phyloP scores from a whole-genome alignment of 179 eudicot genomes.

The Amaranthus tricolor region DNA sequence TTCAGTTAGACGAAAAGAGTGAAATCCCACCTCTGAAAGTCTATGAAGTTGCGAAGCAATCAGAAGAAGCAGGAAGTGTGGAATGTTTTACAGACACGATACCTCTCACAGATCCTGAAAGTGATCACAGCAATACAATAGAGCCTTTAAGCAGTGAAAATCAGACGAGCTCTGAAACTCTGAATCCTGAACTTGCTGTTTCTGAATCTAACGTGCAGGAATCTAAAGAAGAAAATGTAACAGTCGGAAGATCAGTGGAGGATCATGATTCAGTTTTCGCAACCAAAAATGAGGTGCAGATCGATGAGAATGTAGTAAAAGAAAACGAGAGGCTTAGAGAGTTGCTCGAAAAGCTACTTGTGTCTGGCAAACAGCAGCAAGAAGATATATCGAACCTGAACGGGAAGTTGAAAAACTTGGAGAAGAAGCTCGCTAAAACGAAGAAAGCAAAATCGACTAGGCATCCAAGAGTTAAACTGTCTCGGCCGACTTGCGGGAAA shows the following conservation, averaged over 20 bases:
- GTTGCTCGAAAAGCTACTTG: conserved; percentile 54
- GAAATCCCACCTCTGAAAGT: background rate
- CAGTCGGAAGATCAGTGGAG: background rate
- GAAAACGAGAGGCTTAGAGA: conserved; percentile 56
- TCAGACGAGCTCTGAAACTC: background rate
- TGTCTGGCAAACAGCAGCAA: conserved; percentile 59
- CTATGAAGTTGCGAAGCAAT: background rate
- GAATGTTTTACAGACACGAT: background rate
- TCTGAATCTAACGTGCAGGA: background rate
- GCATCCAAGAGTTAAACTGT: conserved; percentile 14
- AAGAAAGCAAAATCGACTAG: conserved; percentile 34
- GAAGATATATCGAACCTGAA: conserved; percentile 42
- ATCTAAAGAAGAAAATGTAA: background rate
- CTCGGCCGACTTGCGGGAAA: conserved; percentile 10
- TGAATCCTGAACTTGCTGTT: background rate
- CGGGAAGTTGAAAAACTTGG: conserved; percentile 52
- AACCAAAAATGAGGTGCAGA: conserved; percentile 3
- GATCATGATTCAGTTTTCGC: background rate
- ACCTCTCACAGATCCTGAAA: background rate
- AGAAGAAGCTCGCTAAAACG: conserved; percentile 44
- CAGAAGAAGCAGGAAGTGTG: background rate
- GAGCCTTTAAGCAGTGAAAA: background rate
- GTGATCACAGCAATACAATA: background rate
- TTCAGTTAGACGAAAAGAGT: background rate
- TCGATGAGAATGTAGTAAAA: conserved; percentile 30